Evolutionary conservation across 163 green algal genomes (phyloP).

Genomic region (Scenedesmus sp.): DNA sequence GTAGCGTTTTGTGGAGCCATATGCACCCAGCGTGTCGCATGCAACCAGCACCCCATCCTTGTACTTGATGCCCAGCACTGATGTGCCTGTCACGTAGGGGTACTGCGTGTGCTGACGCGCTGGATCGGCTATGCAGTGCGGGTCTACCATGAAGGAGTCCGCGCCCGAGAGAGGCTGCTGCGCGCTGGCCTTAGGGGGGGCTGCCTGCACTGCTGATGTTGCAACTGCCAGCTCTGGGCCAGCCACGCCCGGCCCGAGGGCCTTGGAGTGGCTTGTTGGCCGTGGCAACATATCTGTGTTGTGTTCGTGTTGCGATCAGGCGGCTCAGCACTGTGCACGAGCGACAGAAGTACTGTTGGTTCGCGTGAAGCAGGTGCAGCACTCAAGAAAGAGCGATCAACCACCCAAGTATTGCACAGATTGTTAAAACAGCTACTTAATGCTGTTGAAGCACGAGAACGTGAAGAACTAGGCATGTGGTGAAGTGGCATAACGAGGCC

Average conservation of each 20-base stretch:
- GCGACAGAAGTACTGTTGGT: not conserved
- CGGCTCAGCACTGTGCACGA: not conserved
- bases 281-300: slow-evolving; percentile 73
- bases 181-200: slow-evolving; percentile 53
- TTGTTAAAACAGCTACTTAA: not conserved
- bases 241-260: slow-evolving; percentile 80
- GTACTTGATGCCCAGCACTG: slow-evolving; percentile 96
- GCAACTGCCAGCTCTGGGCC: slow-evolving; percentile 79
- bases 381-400: not conserved
- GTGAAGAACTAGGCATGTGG: not conserved
- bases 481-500: slow-evolving; percentile 10
- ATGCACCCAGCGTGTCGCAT: slow-evolving; percentile 94
- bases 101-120: slow-evolving; percentile 85
- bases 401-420: not conserved
- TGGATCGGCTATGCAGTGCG: slow-evolving; percentile 24
- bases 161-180: slow-evolving; percentile 73
- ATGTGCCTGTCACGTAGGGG: slow-evolving; percentile 97
- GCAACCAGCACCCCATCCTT: slow-evolving; percentile 96
- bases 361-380: not conserved
- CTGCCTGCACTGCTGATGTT: slow-evolving; percentile 59
- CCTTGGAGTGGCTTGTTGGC: slow-evolving; percentile 74
- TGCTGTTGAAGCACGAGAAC: not conserved
- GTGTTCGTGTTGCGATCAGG: not conserved
- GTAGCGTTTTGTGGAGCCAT: slow-evolving; percentile 98
- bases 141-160: slow-evolving; percentile 83